Percentiles rank a stretch among this genome's conserved stretches.
These are phyloP conservation scores for Trametes punicea DNA, from an alignment of 768 basidiomycete species.

Conservation along the genomic window DNA sequence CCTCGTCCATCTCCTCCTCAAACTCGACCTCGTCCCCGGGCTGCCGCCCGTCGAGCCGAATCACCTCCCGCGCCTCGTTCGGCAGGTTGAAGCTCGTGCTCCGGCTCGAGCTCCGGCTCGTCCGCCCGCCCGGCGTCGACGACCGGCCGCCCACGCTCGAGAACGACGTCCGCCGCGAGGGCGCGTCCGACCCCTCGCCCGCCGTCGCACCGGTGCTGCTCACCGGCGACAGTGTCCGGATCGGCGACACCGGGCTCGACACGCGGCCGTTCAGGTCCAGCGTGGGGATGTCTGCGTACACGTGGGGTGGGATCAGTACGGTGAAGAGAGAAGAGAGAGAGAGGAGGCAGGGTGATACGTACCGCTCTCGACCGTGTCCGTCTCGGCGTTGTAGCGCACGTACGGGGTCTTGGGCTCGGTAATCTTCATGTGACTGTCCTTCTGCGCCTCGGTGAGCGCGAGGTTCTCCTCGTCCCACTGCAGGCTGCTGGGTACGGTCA, in stretches of 20 bases:
- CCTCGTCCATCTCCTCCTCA: slow-evolving; percentile 86
- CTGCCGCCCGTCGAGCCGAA: slow-evolving; percentile 42
- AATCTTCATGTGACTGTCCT: slow-evolving; percentile 98
- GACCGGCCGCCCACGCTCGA: slow-evolving; percentile 54
- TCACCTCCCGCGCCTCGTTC: slow-evolving; percentile 59
- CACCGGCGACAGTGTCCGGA: slow-evolving; percentile 38
- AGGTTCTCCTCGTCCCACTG: slow-evolving; percentile 97
- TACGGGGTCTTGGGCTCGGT: slow-evolving; percentile 97
- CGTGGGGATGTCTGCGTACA: slow-evolving; percentile 70
- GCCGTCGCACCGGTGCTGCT: slow-evolving; percentile 44
- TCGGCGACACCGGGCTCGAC: slow-evolving; percentile 38
- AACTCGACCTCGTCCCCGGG: slow-evolving; percentile 58
- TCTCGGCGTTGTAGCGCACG: slow-evolving; percentile 85
- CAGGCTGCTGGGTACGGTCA: slow-evolving; percentile 44
- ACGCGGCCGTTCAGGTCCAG: slow-evolving; percentile 56
- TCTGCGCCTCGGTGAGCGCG: slow-evolving; percentile 87
- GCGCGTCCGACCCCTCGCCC: slow-evolving; percentile 59
- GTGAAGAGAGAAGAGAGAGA: background rate
- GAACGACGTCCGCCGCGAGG: slow-evolving; percentile 72
- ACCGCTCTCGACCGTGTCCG: slow-evolving; percentile 86
- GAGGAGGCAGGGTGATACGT: slow-evolving; percentile 30
- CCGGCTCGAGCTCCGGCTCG: slow-evolving; percentile 64
- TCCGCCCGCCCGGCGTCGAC: slow-evolving; percentile 52
- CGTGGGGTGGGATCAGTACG: background rate
- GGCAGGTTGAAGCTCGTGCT: slow-evolving; percentile 85